phyloP scores from a whole-genome alignment of 176 grass and related monocot genomes.

The Zoysia pacifica region DNA sequence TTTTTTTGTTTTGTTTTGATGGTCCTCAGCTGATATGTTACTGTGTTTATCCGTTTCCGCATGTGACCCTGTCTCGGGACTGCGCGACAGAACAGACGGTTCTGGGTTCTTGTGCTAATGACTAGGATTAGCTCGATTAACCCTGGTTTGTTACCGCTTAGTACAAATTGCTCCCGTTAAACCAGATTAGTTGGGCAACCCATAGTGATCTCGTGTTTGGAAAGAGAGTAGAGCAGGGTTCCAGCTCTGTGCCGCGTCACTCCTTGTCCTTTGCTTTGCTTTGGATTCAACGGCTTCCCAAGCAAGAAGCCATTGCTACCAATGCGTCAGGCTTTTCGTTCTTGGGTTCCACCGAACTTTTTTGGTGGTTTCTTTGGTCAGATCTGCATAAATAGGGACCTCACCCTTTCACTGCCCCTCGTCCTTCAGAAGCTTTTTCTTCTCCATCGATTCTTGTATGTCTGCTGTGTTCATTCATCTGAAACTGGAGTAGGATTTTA shows the following conservation, averaged over 20 bases:
- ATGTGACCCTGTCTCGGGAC: conserved; percentile 20
- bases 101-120: conserved; percentile 28
- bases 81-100: conserved; percentile 6
- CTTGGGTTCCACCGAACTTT: conserved; percentile 31
- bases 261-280: conserved; percentile 25
- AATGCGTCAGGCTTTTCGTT: conserved; percentile 1
- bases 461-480: neutral
- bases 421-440: conserved; percentile 11
- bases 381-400: conserved; percentile 46
- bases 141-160: neutral
- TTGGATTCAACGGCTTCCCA: conserved; percentile 28
- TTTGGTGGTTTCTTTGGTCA: conserved; percentile 30
- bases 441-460: conserved; percentile 32
- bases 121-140: neutral
- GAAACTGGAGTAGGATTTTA: neutral
- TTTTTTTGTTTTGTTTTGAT: neutral
- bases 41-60: conserved; percentile 25
- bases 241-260: conserved; percentile 5
- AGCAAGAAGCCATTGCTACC: conserved; percentile 19
- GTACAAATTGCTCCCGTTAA: neutral
- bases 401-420: neutral
- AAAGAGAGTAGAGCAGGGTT: neutral
- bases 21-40: conserved; percentile 6
- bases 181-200: conserved; percentile 6
- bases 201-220: conserved; percentile 33